Evolutionary conservation across 2,329 filamentous ascomycete genomes (phyloP).

Genomic region (Blastomyces percursus): DNA sequence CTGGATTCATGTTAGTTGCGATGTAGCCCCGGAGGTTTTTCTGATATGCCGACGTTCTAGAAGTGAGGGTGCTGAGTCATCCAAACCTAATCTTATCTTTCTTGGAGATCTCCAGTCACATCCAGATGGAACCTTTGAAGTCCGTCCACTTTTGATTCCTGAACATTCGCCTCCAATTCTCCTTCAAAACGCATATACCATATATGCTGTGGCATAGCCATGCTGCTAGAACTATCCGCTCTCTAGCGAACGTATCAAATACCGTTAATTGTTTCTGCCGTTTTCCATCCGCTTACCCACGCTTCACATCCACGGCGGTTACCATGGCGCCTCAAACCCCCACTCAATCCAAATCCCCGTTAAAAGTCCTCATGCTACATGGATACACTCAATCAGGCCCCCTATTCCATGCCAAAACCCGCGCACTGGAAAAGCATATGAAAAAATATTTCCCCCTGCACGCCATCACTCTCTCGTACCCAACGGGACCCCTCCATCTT

Average conservation of each 20-base stretch:
- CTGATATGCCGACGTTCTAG: no score
- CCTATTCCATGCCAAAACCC: slow-evolving; percentile 78
- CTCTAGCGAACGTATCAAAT: background rate
- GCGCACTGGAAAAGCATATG: slow-evolving; percentile 72
- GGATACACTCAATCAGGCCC: slow-evolving; percentile 85
- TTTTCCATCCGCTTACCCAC: background rate
- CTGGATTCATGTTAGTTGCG: background rate
- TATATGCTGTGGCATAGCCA: background rate
- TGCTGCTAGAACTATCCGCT: background rate
- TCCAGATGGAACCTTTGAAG: background rate
- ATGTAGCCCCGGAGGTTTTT: no score
- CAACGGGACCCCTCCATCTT: slow-evolving; percentile 56
- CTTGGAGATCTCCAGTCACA: background rate
- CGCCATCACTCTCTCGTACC: slow-evolving; percentile 52
- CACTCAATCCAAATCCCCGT: slow-evolving; percentile 15
- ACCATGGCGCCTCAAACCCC: slow-evolving; percentile 5
- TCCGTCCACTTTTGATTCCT: background rate
- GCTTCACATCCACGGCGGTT: background rate
- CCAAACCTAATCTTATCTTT: slow-evolving; percentile 3
- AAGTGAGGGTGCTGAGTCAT: background rate
- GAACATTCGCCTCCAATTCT: no score
- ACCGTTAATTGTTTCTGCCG: background rate
- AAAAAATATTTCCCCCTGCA: slow-evolving; percentile 59
- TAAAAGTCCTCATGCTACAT: slow-evolving; percentile 68
- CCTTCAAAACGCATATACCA: background rate